Evolutionary conservation across 2,329 filamentous ascomycete species (phyloP), one percentile per base, ranked within the genome.

Genomic region (Chrysoporthe deuterocubensis): DNA sequence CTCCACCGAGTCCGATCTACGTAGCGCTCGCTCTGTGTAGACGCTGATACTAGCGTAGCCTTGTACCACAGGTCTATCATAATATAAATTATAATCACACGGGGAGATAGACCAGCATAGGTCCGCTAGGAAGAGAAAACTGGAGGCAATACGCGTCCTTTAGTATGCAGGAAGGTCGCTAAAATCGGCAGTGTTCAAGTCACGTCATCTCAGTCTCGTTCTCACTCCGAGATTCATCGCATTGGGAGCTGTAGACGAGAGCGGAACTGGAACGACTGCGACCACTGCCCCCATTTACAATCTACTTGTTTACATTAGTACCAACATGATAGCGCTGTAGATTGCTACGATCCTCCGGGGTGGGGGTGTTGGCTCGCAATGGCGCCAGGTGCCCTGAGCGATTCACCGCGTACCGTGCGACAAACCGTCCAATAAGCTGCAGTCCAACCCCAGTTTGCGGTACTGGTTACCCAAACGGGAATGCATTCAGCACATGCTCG

Each of bases 391-490:
- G 26, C 26, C 26, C 26, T 26, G 26, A 26, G 26, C 26, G 26
- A 26, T 26, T 26, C 26, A 26, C 26, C 26, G 26, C 26, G 26
- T 26, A 26, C 26, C 26, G 26, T 26, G 26, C 26, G 2, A 26
- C 26, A 26, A 26, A 26, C 46, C 14, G 46, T 16, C 14, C 50
- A 54, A 3, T 26, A 54, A 11, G n/a, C n/a, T 37, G 32, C 50
- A 5, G 26, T n/a, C 9, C 50, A 16, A 18, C 8, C 34, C 57
- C 37, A 26, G 18, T 4, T 44, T 60, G 57, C 57, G 57, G 57
- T 43, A 43, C 40, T 60, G 57, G 57, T 60, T 60, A 44, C 57
- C 57, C 57, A 32, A 60, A 43, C 26, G 40, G 57, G 57, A 8
- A 60, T 60, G 57, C 57, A 42, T 37, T 6, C 9, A n/a, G 40